Evolutionary conservation across 257 asterid genomes (phyloP), one percentile per base, ranked within the genome.

Genomic region (Misopates orontium): DNA sequence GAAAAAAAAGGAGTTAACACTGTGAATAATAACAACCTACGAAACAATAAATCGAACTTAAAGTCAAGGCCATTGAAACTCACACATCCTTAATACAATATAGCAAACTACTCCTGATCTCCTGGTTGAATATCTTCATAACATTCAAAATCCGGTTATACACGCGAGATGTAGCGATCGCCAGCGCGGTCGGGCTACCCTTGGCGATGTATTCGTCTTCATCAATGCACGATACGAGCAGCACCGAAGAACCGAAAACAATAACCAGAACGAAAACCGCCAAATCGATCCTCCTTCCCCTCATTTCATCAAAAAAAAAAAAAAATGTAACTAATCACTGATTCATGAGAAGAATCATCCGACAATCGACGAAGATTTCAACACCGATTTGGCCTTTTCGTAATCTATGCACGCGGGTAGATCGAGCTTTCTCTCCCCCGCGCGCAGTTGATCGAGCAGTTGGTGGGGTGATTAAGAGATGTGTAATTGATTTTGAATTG

Each of bases 1-100:
- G 70, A 70, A 74, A 24, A 73, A n/a, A 71, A 56, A 50, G 32
- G 13, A 31, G 11, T 39, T 19, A 69, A 73, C 50, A 61, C 69
- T 71, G 32, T 28, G 69, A 56, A 1, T 5, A 10, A 36, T 9
- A 36, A 36, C 10, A 36, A 36, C 4, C 36, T 28, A 28, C 36
- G 7, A 28, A 52, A n/a, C 72, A 69, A 55, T 68, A 69, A 67
- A 2, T 1, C n/a, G 25, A 25, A 23, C 25, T 12, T 15, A 40
- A 32, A 61, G 19, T 16, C 42, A 9, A 36, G 8, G 42, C 42
- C 42, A 36, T 4, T 8, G n/a, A 36, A 63, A 94, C 99, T 88
- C 75, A 94, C 99, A 79, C 95, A 70, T 94, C 82, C 68, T 41
- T 67, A 36, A 87, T 85, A 86, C 99, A 94, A 78, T 74, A 90